A percentile compares a stretch with the other conserved stretches of the same genome.
Evolutionary conservation across 495 filamentous ascomycete genomes (phyloP).

Genomic region (Hypoxylon cercidicola): DNA sequence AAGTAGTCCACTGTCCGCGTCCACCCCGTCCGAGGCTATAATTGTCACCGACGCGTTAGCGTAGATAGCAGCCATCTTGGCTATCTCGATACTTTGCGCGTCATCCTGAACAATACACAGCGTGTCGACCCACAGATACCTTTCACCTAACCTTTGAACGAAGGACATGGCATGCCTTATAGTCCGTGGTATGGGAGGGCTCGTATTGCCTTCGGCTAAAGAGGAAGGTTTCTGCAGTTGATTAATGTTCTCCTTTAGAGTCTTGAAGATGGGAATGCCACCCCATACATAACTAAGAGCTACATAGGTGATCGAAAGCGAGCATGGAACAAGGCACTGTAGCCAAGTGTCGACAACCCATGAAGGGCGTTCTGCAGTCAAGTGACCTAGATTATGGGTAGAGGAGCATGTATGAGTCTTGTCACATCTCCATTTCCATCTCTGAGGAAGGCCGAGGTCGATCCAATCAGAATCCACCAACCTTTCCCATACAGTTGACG

Average conservation of each 20-base stretch:
- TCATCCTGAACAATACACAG: constrained; percentile 38
- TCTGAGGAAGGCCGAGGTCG: too few relatives aligned
- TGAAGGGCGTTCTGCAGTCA: too few relatives aligned
- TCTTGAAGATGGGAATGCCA: background rate
- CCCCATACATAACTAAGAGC: constrained; percentile 1
- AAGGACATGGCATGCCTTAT: constrained; percentile 31
- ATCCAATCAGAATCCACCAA: too few relatives aligned
- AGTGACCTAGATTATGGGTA: too few relatives aligned
- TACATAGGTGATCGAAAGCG: background rate
- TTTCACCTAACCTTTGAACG: constrained; percentile 22
- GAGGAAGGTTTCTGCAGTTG: background rate
- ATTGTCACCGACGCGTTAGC: constrained; percentile 42
- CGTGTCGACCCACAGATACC: constrained; percentile 28
- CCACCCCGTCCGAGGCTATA: constrained; percentile 32
- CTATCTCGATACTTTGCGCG: constrained; percentile 14
- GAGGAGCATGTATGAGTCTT: too few relatives aligned
- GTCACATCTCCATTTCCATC: too few relatives aligned
- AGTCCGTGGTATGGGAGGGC: constrained; percentile 11
- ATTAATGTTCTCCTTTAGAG: background rate
- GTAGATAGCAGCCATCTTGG: constrained; percentile 46
- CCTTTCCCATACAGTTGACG: too few relatives aligned
- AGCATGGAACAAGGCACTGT: background rate
- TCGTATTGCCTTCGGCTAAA: background rate
- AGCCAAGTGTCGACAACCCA: background rate
- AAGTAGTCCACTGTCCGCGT: constrained; percentile 38